These are phyloP conservation scores for Aspergillus pseudotamarii DNA, from an alignment of 2,329 filamentous ascomycete genomes.

Conservation along the genomic window DNA sequence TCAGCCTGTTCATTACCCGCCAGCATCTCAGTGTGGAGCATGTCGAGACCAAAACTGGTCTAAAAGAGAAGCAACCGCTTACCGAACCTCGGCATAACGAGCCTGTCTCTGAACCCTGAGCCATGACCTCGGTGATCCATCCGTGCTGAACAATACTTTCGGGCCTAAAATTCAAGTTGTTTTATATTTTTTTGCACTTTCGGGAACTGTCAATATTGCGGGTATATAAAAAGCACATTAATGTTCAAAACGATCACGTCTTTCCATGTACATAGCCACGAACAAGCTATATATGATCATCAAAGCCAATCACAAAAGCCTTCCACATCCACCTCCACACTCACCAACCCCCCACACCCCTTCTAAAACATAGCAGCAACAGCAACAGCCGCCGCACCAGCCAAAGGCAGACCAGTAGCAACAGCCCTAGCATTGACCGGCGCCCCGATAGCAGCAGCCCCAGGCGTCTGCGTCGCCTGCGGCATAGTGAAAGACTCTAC, in stretches of 20 bases:
- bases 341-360: too few species aligned
- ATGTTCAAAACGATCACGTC: too few species aligned
- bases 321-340: too few species aligned
- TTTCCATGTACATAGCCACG: background rate
- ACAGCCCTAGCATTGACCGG: constrained; percentile 14
- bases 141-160: background rate
- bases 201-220: background rate
- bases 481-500: constrained; percentile 21
- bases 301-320: background rate
- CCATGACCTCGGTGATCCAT: too few species aligned
- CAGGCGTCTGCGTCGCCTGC: constrained; percentile 22
- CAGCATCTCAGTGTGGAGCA: constrained; percentile 24
- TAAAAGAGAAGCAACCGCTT: constrained; percentile 20
- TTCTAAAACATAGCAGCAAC: constrained; percentile 14
- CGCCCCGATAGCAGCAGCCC: constrained; percentile 17
- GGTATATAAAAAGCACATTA: background rate
- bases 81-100: background rate
- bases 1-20: constrained; percentile 34
- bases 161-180: background rate
- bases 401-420: constrained; percentile 28
- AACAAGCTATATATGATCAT: background rate
- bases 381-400: constrained; percentile 26
- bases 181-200: background rate
- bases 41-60: constrained; percentile 24
- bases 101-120: background rate